These are phyloP conservation scores for Aspergillus quadrilineatus DNA, from an alignment of 2,329 filamentous ascomycete species.

Conservation along the genomic window DNA sequence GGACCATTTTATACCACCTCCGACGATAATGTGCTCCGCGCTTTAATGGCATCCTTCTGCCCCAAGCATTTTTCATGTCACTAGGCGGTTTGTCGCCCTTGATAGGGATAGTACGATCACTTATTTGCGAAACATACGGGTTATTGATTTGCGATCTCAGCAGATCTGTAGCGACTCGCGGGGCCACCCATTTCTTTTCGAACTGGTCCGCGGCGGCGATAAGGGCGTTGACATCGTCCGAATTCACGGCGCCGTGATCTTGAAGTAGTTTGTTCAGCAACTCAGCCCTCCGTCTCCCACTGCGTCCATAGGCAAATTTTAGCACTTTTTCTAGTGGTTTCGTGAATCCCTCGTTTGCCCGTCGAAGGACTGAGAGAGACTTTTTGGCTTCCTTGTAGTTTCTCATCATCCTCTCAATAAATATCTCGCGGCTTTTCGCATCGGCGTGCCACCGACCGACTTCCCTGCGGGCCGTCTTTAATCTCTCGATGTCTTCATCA, in stretches of 20 bases:
- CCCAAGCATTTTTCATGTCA: conserved; percentile 40
- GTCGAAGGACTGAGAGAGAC: conserved; percentile 45
- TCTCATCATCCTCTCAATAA: conserved; percentile 17
- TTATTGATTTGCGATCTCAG: conserved; percentile 36
- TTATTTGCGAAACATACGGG: conserved; percentile 25
- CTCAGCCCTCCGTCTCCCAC: conserved; percentile 52
- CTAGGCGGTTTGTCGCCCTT: conserved; percentile 31
- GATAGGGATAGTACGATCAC: conserved; percentile 22
- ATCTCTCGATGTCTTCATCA: background rate
- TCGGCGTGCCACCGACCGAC: background rate
- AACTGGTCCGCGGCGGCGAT: background rate
- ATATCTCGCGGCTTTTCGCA: conserved; percentile 14
- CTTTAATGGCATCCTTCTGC: conserved; percentile 28
- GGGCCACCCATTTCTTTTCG: conserved; percentile 37
- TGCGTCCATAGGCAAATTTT: conserved; percentile 57
- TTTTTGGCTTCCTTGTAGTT: conserved; percentile 31
- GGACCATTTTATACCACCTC: conserved; percentile 37
- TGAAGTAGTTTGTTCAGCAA: conserved; percentile 43
- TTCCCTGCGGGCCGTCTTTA: background rate
- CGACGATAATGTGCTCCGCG: conserved; percentile 38
- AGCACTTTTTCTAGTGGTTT: conserved; percentile 54
- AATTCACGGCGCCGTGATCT: conserved; percentile 26
- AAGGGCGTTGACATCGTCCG: conserved; percentile 17
- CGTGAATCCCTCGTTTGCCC: conserved; percentile 58
- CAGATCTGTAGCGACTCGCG: conserved; percentile 32